A percentile compares a stretch with the other conserved stretches of the same genome.
Conservation (phyloP, 2,329 filamentous ascomycete species). For the Fusarium odoratissimum region DNA sequence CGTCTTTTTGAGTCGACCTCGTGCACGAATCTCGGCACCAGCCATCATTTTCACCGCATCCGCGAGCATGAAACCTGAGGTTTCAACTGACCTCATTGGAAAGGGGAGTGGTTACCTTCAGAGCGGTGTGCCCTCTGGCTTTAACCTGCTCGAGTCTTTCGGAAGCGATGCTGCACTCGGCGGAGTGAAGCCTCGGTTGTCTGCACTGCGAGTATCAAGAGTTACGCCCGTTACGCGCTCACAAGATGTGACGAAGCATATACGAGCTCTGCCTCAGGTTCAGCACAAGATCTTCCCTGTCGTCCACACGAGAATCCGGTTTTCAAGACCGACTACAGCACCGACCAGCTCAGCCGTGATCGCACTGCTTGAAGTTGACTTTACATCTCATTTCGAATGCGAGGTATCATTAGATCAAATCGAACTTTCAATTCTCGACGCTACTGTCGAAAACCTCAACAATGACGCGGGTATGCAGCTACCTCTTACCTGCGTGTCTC, state of each 20-base stretch:
- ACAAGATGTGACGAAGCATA: conserved; percentile 70
- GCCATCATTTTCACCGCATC: conserved; percentile 73
- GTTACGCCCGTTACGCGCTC: conserved; percentile 75
- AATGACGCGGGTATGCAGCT: conserved; percentile 60
- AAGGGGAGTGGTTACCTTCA: conserved; percentile 72
- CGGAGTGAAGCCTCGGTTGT: conserved; percentile 73
- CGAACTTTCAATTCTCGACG: conserved; percentile 66
- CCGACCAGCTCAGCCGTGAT: conserved; percentile 72
- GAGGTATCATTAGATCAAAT: conserved; percentile 72
- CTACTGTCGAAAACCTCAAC: conserved; percentile 69
- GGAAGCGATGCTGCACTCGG: conserved; percentile 71
- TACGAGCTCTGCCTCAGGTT: conserved; percentile 72
- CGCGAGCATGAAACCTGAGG: conserved; percentile 68
- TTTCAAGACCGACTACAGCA: conserved; percentile 71
- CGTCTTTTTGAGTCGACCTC: conserved; percentile 68
- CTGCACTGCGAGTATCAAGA: conserved; percentile 78
- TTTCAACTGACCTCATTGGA: conserved; percentile 42
- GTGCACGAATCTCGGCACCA: conserved; percentile 74
- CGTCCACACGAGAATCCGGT: conserved; percentile 78
- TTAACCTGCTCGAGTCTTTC: conserved; percentile 83
- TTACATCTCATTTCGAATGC: conserved; percentile 76
- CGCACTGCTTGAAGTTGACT: conserved; percentile 79
- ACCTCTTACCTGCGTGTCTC: conserved; percentile 72
- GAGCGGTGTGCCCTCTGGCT: conserved; percentile 74
- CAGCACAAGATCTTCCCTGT: conserved; percentile 74